Evolutionary conservation across 768 basidiomycete species (phyloP).

Genomic region (Gymnopilus dilepis): DNA sequence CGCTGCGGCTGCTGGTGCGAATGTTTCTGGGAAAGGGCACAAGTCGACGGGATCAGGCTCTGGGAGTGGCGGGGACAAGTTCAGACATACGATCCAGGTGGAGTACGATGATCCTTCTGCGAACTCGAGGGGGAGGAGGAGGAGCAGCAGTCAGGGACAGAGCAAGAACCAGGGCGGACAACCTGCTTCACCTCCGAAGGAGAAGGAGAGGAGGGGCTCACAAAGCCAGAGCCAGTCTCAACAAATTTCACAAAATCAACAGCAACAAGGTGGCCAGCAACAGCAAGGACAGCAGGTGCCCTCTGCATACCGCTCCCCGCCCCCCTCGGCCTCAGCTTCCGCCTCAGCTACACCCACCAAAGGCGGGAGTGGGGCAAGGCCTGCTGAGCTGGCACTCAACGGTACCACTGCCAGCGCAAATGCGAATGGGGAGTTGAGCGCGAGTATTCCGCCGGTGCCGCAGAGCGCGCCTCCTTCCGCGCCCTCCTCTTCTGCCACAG

Average conservation of each 20-base stretch:
- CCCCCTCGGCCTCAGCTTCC: too few relatives aligned
- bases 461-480: background rate
- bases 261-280: too few relatives aligned
- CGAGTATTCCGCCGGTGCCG: background rate
- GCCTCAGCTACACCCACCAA: background rate
- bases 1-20: conserved; percentile 21
- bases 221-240: background rate
- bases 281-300: conserved; percentile 9
- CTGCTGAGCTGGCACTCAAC: background rate
- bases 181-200: too few relatives aligned
- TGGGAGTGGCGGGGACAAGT: conserved; percentile 43
- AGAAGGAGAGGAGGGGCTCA: conserved; percentile 39
- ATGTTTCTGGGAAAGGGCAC: conserved; percentile 38
- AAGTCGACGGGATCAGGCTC: conserved; percentile 44
- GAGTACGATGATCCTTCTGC: conserved; percentile 69
- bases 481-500: background rate
- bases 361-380: background rate
- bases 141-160: conserved; percentile 29
- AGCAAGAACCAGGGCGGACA: too few relatives aligned
- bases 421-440: background rate
- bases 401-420: background rate
- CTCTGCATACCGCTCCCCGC: conserved; percentile 27
- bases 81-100: conserved; percentile 95
- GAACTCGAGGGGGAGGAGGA: conserved; percentile 37
- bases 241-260: too few relatives aligned